phyloP scores from a whole-genome alignment of 1,139 yeast genomes.

The Lodderomyces parapsilosis region DNA sequence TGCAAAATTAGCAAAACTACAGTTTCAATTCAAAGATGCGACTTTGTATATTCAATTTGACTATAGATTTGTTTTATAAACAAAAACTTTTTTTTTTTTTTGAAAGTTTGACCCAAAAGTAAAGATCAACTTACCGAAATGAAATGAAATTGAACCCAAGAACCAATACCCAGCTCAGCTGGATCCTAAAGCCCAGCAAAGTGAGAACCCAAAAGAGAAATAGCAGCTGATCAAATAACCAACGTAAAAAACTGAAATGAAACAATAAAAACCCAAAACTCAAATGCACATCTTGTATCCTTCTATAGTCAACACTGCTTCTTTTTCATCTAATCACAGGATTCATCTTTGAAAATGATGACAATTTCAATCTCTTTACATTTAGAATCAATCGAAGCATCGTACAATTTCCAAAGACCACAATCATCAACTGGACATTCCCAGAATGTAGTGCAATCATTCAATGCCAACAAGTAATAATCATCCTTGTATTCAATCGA shows the following conservation, averaged over 20 bases:
- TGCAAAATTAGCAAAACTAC: too few species aligned
- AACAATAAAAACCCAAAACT: too few species aligned
- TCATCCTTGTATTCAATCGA: conserved; percentile 17
- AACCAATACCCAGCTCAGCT: neutral
- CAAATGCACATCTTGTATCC: neutral
- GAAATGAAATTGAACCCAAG: neutral
- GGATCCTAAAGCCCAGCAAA: too few species aligned
- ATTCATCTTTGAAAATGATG: conserved; percentile 2
- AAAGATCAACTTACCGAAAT: neutral
- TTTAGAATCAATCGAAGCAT: conserved; percentile 5
- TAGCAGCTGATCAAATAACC: neutral
- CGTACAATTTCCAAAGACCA: conserved; percentile 10
- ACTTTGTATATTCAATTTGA: neutral
- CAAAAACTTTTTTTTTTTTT: too few species aligned
- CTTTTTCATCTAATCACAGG: neutral
- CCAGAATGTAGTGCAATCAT: conserved; percentile 11
- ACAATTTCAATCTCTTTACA: conserved; percentile 8
- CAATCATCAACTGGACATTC: conserved; percentile 8
- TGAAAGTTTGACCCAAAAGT: too few species aligned
- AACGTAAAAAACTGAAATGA: neutral
- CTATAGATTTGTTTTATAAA: neutral
- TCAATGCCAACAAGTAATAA: conserved; percentile 22
- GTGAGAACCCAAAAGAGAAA: neutral
- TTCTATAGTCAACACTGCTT: neutral
- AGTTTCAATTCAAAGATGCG: too few species aligned